Conservation (phyloP, 2,329 filamentous ascomycete genomes). For the Aspergillus sp. region DNA sequence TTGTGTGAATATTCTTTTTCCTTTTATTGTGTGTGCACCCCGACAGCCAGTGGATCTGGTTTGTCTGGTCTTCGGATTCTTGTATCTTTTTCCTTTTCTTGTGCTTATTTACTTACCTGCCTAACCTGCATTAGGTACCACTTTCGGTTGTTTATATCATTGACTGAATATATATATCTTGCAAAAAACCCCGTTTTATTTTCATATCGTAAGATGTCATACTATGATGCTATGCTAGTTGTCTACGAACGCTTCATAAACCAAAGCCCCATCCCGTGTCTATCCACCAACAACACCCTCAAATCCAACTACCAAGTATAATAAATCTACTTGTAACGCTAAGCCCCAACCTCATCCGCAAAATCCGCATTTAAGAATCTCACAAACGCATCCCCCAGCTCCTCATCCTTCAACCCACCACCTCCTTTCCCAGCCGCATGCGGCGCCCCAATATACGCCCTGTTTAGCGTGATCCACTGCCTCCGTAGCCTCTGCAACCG, state of each 20-base stretch:
- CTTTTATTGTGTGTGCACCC: not conserved
- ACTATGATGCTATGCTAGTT: not conserved
- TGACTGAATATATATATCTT: not conserved
- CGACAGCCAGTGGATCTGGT: not conserved
- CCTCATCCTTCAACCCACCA: constrained; percentile 32
- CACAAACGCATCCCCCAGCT: constrained; percentile 47
- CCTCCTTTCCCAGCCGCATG: constrained; percentile 35
- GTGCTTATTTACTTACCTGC: not conserved
- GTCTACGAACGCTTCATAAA: not conserved
- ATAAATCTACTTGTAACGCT: too few species aligned
- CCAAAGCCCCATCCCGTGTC: not conserved
- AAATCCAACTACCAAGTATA: not conserved
- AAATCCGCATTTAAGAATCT: constrained; percentile 47
- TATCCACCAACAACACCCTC: too few species aligned
- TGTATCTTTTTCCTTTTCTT: not conserved
- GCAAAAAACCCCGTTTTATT: not conserved
- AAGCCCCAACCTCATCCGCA: constrained; percentile 27
- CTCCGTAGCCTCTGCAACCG: constrained; percentile 44
- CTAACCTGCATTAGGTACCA: not conserved
- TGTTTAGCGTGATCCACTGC: constrained; percentile 49
- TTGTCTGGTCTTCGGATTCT: not conserved
- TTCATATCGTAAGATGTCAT: not conserved
- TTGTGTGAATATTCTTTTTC: constrained; percentile 4
- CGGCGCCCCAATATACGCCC: constrained; percentile 38
- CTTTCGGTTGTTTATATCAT: not conserved